phyloP scores from a whole-genome alignment of 192 early-diverging fungal genomes.

The Gorgonomyces haynaldii region DNA sequence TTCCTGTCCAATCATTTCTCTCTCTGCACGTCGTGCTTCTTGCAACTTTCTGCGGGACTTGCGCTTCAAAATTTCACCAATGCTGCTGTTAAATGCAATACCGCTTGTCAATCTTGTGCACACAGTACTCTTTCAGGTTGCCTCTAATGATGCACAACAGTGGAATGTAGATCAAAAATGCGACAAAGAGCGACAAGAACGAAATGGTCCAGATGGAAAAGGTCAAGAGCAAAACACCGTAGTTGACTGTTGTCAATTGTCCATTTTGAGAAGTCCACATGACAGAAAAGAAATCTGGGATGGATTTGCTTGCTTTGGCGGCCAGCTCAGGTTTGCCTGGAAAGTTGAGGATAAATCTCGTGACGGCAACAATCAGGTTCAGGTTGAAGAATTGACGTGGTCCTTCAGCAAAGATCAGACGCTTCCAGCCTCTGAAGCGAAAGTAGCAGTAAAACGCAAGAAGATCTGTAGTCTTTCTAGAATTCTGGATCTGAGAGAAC shows the following conservation, averaged over 20 bases:
- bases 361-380: slow-evolving; percentile 7
- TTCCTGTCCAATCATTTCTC: slow-evolving; percentile 15
- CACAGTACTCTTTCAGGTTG: slow-evolving; percentile 81
- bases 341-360: no score
- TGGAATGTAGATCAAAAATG: slow-evolving; percentile 64
- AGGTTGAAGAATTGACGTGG: slow-evolving; percentile 63
- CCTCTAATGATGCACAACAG: slow-evolving; percentile 66
- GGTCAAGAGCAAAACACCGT: slow-evolving; percentile 15
- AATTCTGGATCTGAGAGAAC: slow-evolving; percentile 58
- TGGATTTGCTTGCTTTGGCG: not conserved
- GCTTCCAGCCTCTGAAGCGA: slow-evolving; percentile 76
- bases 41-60: slow-evolving; percentile 38
- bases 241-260: not conserved
- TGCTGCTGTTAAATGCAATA: slow-evolving; percentile 28
- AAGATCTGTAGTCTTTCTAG: slow-evolving; percentile 48
- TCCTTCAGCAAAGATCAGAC: slow-evolving; percentile 67
- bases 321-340: no score
- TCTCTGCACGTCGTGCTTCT: slow-evolving; percentile 28
- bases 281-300: not conserved
- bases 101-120: slow-evolving; percentile 84
- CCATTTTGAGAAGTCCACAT: not conserved
- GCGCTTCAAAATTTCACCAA: slow-evolving; percentile 43
- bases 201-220: slow-evolving; percentile 53
- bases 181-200: slow-evolving; percentile 40
- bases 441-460: slow-evolving; percentile 82